A percentile compares a stretch with the other conserved stretches of the same genome.
Evolutionary conservation across 805 yeast species (phyloP).

Genomic region (Starmera caribaea): DNA sequence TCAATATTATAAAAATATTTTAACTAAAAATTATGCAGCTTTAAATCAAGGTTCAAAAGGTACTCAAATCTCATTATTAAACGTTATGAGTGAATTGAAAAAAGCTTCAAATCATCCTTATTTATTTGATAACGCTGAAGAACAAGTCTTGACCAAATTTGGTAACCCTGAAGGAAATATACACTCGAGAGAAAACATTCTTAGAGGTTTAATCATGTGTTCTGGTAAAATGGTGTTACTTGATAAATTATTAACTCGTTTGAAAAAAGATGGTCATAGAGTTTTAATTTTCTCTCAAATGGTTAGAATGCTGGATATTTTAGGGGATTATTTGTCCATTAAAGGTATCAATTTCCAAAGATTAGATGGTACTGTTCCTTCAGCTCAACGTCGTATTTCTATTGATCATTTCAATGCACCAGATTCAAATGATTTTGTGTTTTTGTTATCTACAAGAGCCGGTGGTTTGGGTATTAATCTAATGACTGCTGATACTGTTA

Average conservation of each 20-base stretch:
- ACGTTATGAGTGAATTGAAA: conserved; percentile 91
- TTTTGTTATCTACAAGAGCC: conserved; percentile 88
- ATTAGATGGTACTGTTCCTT: conserved; percentile 93
- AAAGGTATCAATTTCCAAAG: conserved; percentile 87
- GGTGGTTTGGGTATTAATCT: conserved; percentile 98
- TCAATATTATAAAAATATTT: conserved; percentile 85
- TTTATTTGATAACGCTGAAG: conserved; percentile 87
- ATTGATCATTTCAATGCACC: conserved; percentile 96
- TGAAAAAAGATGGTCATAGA: conserved; percentile 90
- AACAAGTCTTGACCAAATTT: conserved; percentile 59
- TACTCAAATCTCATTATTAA: conserved; percentile 72
- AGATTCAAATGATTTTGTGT: conserved; percentile 85
- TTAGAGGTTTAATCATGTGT: conserved; percentile 92
- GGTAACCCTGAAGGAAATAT: conserved; percentile 34
- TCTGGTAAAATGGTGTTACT: conserved; percentile 96
- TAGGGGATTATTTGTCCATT: conserved; percentile 85
- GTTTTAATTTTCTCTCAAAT: conserved; percentile 93
- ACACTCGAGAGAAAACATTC: conserved; percentile 62
- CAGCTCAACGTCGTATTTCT: conserved; percentile 85
- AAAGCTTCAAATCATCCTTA: conserved; percentile 98
- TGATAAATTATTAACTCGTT: conserved; percentile 77
- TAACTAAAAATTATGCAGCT: conserved; percentile 88
- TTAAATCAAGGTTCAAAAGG: conserved; percentile 76
- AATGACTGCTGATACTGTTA: conserved; percentile 99
- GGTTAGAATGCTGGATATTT: conserved; percentile 92